phyloP scores from a whole-genome alignment of 805 yeast species.

The Soucietia sequanensis region DNA sequence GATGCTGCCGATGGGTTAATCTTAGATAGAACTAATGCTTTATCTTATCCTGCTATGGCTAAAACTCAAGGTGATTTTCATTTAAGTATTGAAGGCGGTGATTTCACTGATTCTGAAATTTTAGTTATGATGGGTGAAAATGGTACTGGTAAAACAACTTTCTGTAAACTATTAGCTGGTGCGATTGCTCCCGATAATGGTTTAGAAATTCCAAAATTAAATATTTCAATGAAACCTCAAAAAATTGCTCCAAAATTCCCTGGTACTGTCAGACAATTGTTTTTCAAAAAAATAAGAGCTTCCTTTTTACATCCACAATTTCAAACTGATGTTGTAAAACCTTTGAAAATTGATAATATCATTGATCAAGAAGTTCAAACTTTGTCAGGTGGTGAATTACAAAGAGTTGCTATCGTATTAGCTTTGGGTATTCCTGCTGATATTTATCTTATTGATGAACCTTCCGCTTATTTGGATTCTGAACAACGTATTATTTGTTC shows the following conservation, averaged over 20 bases:
- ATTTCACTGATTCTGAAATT: conserved; percentile 93
- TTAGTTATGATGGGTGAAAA: conserved; percentile 99
- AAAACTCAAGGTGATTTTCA: conserved; percentile 97
- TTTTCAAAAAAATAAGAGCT: conserved; percentile 94
- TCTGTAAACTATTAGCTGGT: conserved; percentile 94
- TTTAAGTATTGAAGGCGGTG: conserved; percentile 79
- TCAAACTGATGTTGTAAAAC: conserved; percentile 97
- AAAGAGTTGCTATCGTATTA: conserved; percentile 96
- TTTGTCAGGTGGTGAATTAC: conserved; percentile 98
- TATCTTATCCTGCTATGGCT: conserved; percentile 74
- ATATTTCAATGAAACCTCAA: conserved; percentile 98
- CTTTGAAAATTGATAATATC: conserved; percentile 87
- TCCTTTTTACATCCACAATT: conserved; percentile 94
- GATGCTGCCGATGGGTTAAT: conserved; percentile 82
- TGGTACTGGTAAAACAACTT: conserved; percentile 99
- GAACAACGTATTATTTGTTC: conserved; percentile 99
- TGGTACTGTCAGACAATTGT: conserved; percentile 97
- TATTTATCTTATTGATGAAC: conserved; percentile 96
- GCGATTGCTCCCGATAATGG: conserved; percentile 85
- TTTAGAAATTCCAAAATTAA: conserved; percentile 76
- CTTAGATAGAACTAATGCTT: conserved; percentile 76
- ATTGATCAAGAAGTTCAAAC: conserved; percentile 98
- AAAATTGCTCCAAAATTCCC: conserved; percentile 98
- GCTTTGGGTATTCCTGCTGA: conserved; percentile 95
- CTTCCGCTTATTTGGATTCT: conserved; percentile 97